Conservation (phyloP, 1,284 basidiomycete genomes). For the Athelia psychrophila region DNA sequence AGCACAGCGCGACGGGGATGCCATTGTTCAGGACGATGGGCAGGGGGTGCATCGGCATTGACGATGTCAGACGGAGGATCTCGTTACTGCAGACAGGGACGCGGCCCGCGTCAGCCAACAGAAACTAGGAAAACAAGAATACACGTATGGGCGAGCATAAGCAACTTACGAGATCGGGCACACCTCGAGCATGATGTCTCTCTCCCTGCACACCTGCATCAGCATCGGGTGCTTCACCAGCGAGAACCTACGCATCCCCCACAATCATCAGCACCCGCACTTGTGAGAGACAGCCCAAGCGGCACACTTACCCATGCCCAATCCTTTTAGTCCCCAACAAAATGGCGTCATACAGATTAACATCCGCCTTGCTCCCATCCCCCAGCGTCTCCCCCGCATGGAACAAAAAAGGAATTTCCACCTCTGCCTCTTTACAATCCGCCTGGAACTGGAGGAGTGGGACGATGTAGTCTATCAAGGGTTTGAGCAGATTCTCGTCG, state of each 20-base stretch:
- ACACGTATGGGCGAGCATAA: too few species aligned
- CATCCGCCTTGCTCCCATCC: conserved; percentile 67
- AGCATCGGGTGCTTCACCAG: conserved; percentile 72
- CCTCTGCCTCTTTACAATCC: conserved; percentile 50
- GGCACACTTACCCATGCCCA: conserved; percentile 61
- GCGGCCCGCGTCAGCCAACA: background rate
- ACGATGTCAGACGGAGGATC: conserved; percentile 68
- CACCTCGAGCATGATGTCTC: conserved; percentile 64
- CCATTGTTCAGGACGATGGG: conserved; percentile 67
- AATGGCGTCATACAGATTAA: conserved; percentile 78
- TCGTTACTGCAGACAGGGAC: conserved; percentile 31
- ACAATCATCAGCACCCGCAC: too few species aligned
- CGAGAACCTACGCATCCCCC: conserved; percentile 54
- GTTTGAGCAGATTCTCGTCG: conserved; percentile 61
- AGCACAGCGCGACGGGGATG: conserved; percentile 64
- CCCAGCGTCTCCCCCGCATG: conserved; percentile 80
- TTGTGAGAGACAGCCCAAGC: too few species aligned
- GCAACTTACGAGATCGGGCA: conserved; percentile 67
- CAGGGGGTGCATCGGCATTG: conserved; percentile 74
- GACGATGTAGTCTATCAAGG: conserved; percentile 64
- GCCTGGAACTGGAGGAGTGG: conserved; percentile 60
- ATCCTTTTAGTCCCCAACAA: conserved; percentile 75
- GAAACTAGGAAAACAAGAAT: background rate
- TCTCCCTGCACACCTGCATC: conserved; percentile 62
- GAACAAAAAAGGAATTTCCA: conserved; percentile 76